Percentiles rank a stretch among this genome's conserved stretches.
These are phyloP conservation scores for Carex pumila DNA, from an alignment of 176 grass and related monocot genomes.

Conservation along the genomic window DNA sequence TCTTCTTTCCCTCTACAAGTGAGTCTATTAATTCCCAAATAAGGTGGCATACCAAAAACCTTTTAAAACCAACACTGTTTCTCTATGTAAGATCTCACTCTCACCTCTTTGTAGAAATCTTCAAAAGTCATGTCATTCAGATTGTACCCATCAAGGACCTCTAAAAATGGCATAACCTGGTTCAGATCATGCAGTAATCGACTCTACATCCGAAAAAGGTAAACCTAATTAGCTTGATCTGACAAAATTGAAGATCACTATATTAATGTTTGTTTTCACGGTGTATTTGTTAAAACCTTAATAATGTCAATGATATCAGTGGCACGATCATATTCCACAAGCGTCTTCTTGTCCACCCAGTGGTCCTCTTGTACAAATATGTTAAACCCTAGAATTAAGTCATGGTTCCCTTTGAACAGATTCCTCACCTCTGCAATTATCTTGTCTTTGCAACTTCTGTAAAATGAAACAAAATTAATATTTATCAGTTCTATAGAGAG, in stretches of 20 bases:
- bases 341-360: constrained; percentile 79
- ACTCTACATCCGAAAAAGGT: constrained; percentile 40
- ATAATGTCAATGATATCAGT: constrained; percentile 89
- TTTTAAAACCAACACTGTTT: background rate
- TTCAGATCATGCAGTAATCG: constrained; percentile 65
- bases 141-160: constrained; percentile 79
- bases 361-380: constrained; percentile 76
- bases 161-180: constrained; percentile 62
- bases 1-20: background rate
- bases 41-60: background rate
- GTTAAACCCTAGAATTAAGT: constrained; percentile 92
- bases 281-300: constrained; percentile 38
- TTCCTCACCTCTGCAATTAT: constrained; percentile 70
- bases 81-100: background rate
- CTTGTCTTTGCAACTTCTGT: constrained; percentile 56
- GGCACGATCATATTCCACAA: constrained; percentile 76
- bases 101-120: constrained; percentile 78
- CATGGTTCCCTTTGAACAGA: constrained; percentile 67
- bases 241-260: background rate
- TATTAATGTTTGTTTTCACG: background rate
- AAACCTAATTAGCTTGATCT: background rate
- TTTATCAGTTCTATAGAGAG: background rate
- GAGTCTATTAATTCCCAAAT: background rate
- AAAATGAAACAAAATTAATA: background rate
- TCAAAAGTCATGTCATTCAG: constrained; percentile 79